These are phyloP conservation scores for Colletotrichum phormii DNA, from an alignment of 2,329 filamentous ascomycete genomes.

Conservation along the genomic window DNA sequence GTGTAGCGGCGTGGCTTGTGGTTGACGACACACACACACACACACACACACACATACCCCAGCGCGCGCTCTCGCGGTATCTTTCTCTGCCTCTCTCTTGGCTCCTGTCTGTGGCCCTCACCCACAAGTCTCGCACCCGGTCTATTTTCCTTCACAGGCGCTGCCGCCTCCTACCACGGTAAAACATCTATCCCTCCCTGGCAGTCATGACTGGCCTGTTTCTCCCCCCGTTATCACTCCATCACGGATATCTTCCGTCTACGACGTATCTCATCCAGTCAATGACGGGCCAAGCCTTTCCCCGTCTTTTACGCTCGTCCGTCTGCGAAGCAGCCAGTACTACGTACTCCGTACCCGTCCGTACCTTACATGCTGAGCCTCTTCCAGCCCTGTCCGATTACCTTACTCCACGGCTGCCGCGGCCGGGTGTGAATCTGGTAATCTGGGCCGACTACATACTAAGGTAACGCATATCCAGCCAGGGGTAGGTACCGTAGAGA, in stretches of 20 bases:
- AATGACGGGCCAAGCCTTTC: background rate
- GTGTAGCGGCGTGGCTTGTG: background rate
- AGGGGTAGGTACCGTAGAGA: background rate
- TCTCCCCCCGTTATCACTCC: background rate
- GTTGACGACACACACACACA: background rate
- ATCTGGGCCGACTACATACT: no score
- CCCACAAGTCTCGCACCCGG: constrained; percentile 8
- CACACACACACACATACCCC: background rate
- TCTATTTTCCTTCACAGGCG: constrained; percentile 15
- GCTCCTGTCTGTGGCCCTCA: background rate
- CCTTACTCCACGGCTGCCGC: background rate
- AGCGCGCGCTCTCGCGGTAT: background rate
- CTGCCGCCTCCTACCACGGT: constrained; percentile 15
- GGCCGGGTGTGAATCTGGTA: background rate
- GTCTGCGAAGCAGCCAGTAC: background rate
- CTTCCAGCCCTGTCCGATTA: background rate
- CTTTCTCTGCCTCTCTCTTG: background rate
- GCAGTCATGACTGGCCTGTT: constrained; percentile 14
- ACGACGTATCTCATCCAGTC: background rate
- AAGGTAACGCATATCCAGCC: background rate
- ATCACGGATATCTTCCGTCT: constrained; percentile 24
- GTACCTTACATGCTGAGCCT: constrained; percentile 9
- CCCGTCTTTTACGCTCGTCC: background rate
- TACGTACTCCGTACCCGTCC: background rate
- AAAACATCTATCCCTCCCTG: constrained; percentile 26